A percentile compares a stretch with the other conserved stretches of the same genome.
Conservation (phyloP, 371 early-diverging fungal species). For the Mucor irregularis region DNA sequence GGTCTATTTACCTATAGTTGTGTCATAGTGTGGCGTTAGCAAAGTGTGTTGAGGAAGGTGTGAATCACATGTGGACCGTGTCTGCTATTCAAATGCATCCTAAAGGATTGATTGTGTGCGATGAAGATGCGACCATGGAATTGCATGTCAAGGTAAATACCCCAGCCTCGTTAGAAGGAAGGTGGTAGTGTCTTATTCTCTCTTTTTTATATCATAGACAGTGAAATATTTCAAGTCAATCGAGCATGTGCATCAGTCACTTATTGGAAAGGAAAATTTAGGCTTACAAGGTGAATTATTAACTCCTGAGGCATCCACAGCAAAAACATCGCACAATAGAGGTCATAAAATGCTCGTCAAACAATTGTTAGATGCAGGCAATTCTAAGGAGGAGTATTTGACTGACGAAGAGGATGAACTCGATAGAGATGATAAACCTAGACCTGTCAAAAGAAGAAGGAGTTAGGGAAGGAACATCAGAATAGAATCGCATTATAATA, state of each 20-base stretch:
- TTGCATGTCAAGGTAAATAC: slow-evolving; percentile 80
- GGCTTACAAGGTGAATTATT: slow-evolving; percentile 68
- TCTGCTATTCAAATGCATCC: slow-evolving; percentile 88
- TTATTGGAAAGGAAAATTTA: slow-evolving; percentile 79
- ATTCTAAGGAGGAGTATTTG: background rate
- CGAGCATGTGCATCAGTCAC: slow-evolving; percentile 71
- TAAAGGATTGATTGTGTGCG: slow-evolving; percentile 86
- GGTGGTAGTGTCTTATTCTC: no score
- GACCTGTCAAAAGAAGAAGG: slow-evolving; percentile 17
- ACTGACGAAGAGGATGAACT: slow-evolving; percentile 11
- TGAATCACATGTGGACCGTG: slow-evolving; percentile 93
- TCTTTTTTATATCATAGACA: background rate
- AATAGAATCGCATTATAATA: no score
- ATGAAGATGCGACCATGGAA: slow-evolving; percentile 89
- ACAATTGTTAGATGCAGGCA: background rate
- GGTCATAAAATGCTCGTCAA: slow-evolving; percentile 11
- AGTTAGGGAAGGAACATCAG: no score
- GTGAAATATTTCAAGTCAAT: slow-evolving; percentile 57
- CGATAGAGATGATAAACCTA: slow-evolving; percentile 16
- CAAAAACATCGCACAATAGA: slow-evolving; percentile 6
- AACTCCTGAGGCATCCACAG: slow-evolving; percentile 8
- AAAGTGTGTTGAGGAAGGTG: slow-evolving; percentile 84
- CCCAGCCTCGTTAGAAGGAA: background rate
- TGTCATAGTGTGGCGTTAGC: slow-evolving; percentile 65
- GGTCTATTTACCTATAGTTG: no score